Conservation (phyloP, 106 monocot genomes). For the Apostasia shenzhenica region DNA sequence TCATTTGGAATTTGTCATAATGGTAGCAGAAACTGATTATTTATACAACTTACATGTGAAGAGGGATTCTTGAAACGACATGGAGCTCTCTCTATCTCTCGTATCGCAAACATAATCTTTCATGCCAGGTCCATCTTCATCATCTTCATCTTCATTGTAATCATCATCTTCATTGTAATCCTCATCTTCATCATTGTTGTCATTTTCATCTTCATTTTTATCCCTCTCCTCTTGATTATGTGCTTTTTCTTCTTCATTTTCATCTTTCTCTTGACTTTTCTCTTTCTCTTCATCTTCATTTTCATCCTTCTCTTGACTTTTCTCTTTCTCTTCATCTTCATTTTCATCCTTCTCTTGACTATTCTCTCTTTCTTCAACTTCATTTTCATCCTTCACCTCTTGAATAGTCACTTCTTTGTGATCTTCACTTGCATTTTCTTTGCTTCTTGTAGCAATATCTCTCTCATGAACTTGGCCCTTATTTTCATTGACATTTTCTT, state of each 20-base stretch:
- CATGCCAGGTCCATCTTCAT: not conserved
- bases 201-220: not conserved
- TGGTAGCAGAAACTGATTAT: not conserved
- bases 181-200: not conserved
- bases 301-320: not conserved
- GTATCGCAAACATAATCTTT: conserved; percentile 2
- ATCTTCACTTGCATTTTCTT: no score
- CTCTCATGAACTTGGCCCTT: no score
- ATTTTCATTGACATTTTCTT: not conserved
- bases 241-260: not conserved
- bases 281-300: not conserved
- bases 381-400: no score
- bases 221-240: no score
- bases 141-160: not conserved
- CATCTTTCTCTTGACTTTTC: not conserved
- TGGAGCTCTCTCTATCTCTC: conserved; percentile 3
- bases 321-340: not conserved
- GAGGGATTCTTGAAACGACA: conserved; percentile 6
- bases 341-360: not conserved
- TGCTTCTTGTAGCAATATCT: no score
- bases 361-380: no score
- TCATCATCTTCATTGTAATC: not conserved
- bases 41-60: conserved; percentile 1
- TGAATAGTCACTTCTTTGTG: no score
- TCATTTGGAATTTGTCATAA: not conserved